These are phyloP conservation scores for Diaporthe citriasiana DNA, from an alignment of 2,329 filamentous ascomycete species.

Conservation along the genomic window DNA sequence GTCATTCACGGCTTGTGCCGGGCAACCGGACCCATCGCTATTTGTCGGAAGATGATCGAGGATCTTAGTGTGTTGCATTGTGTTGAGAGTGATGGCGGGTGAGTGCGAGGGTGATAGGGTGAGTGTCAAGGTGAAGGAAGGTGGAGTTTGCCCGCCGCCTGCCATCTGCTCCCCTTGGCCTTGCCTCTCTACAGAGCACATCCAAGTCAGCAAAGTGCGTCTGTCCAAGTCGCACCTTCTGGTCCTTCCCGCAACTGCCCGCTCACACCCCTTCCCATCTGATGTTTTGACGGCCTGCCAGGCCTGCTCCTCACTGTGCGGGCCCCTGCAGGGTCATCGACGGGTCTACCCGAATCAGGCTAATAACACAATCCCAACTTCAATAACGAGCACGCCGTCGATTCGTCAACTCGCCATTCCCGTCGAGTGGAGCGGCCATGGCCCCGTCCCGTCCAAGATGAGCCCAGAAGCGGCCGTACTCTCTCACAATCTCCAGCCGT, in stretches of 20 bases:
- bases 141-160: slow-evolving; percentile 1
- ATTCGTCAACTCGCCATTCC: slow-evolving; percentile 15
- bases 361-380: slow-evolving; percentile 33
- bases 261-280: neutral
- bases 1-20: neutral
- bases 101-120: neutral
- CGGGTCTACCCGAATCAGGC: slow-evolving; percentile 39
- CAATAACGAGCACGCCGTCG: slow-evolving; percentile 32
- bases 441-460: slow-evolving; percentile 32
- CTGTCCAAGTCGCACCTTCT: neutral
- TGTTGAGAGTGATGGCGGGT: neutral
- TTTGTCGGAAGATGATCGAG: slow-evolving; percentile 26
- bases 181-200: neutral
- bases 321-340: slow-evolving; percentile 23
- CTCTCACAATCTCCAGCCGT: slow-evolving; percentile 16
- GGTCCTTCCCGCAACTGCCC: neutral
- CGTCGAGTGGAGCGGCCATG: slow-evolving; percentile 21
- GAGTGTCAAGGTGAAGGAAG: slow-evolving; percentile 2
- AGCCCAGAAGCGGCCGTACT: slow-evolving; percentile 18
- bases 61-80: neutral
- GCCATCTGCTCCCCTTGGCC: neutral
- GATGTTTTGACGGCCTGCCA: neutral
- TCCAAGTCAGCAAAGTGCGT: neutral
- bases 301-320: slow-evolving; percentile 12
- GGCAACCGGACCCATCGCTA: neutral